These are phyloP conservation scores for Aureobasidium sp. DNA, from an alignment of 2,329 filamentous ascomycete genomes.

Conservation along the genomic window DNA sequence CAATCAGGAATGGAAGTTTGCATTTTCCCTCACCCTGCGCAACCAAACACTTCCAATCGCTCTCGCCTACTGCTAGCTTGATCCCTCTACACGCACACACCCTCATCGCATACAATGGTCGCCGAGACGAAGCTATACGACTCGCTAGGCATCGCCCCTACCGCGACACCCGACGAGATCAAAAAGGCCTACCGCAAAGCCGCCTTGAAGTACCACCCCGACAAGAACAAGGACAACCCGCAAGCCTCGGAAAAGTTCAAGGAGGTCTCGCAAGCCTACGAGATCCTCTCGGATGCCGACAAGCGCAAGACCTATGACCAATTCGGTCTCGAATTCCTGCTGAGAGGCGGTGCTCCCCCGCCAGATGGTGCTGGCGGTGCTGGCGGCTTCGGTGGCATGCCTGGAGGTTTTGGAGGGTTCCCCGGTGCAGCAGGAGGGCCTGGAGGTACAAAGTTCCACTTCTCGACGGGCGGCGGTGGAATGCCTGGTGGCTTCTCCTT, in stretches of 20 bases:
- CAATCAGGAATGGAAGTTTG: neutral
- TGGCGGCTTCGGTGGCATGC: slow-evolving; percentile 45
- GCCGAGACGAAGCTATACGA: slow-evolving; percentile 96
- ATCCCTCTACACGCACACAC: neutral
- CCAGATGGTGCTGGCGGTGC: slow-evolving; percentile 42
- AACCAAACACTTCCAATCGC: neutral
- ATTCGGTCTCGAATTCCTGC: slow-evolving; percentile 85
- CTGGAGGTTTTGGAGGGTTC: slow-evolving; percentile 38
- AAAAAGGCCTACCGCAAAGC: slow-evolving; percentile 92
- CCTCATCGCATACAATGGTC: slow-evolving; percentile 55
- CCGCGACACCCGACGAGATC: slow-evolving; percentile 83
- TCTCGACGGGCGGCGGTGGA: slow-evolving; percentile 47
- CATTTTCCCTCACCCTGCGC: neutral
- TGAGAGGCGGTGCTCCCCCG: slow-evolving; percentile 67
- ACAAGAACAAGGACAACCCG: slow-evolving; percentile 94
- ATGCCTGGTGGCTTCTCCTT: slow-evolving; percentile 49
- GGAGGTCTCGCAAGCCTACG: slow-evolving; percentile 93
- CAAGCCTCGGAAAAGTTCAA: slow-evolving; percentile 90
- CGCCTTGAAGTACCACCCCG: slow-evolving; percentile 76
- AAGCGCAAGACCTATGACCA: slow-evolving; percentile 95
- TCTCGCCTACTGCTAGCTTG: neutral
- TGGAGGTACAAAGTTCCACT: slow-evolving; percentile 50
- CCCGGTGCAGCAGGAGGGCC: slow-evolving; percentile 34
- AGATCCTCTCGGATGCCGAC: slow-evolving; percentile 93
- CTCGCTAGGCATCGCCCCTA: slow-evolving; percentile 66